phyloP scores from a whole-genome alignment of 2,329 filamentous ascomycete genomes.

The Pseudogymnoascus sp. region DNA sequence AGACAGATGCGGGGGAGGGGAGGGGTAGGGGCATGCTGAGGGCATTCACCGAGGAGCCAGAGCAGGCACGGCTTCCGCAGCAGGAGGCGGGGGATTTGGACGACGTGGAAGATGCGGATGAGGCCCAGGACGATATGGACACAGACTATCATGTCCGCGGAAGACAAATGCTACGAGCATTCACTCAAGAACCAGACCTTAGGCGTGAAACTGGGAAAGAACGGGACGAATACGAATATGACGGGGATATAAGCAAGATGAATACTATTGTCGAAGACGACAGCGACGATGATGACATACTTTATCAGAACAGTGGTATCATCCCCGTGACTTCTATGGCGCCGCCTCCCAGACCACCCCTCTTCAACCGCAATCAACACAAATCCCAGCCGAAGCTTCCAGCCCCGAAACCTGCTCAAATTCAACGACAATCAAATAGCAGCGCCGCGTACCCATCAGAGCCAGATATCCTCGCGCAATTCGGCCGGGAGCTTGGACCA shows the following conservation, averaged over 20 bases:
- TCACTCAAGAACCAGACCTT: neutral
- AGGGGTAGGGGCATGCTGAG: constrained; percentile 14
- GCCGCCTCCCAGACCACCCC: neutral
- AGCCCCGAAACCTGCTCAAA: neutral
- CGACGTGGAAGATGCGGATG: constrained; percentile 22
- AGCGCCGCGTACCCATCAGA: constrained; percentile 19
- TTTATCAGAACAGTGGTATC: constrained; percentile 2
- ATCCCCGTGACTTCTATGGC: neutral
- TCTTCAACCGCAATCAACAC: neutral
- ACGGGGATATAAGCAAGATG: neutral
- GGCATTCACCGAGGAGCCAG: constrained; percentile 18
- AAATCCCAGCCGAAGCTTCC: neutral
- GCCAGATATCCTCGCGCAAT: constrained; percentile 25
- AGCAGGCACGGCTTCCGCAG: neutral
- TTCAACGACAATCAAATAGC: neutral
- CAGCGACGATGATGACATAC: constrained; percentile 5
- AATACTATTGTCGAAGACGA: neutral
- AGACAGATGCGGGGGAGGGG: constrained; percentile 41
- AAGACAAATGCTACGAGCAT: neutral
- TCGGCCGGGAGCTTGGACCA: constrained; percentile 23
- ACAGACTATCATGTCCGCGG: neutral
- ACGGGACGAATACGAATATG: neutral
- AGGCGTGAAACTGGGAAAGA: neutral
- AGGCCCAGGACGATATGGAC: constrained; percentile 23
- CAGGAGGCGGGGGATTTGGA: constrained; percentile 15